Evolutionary conservation across 139 green algal genomes (phyloP).

Genomic region (Coelastrella sp.): DNA sequence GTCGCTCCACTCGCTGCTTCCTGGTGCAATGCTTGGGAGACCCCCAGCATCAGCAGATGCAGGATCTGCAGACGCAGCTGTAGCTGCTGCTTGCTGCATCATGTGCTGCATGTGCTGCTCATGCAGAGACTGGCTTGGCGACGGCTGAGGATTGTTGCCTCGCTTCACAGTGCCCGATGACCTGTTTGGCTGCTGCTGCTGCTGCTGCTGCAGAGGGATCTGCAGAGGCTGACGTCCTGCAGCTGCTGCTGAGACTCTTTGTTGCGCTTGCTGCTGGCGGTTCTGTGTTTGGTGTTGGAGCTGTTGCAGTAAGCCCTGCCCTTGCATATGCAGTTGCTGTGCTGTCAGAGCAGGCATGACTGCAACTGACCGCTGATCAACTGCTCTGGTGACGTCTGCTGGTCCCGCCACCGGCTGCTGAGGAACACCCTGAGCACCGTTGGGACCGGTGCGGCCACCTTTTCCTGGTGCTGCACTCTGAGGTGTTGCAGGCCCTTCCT

Average conservation of each 20-base stretch:
- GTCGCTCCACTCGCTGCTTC: neutral
- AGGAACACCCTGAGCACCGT: neutral
- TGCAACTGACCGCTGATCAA: constrained; percentile 1
- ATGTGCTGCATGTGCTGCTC: constrained; percentile 30
- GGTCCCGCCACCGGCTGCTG: neutral
- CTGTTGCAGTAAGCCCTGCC: neutral
- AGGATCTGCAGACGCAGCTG: neutral
- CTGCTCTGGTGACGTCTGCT: constrained; percentile 22
- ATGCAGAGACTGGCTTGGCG: constrained; percentile 2
- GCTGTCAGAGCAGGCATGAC: neutral
- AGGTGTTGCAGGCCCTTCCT: constrained; percentile 33
- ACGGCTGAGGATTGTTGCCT: neutral
- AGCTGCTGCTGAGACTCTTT: neutral
- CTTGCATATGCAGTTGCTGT: neutral
- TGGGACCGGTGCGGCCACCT: neutral
- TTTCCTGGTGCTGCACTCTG: constrained; percentile 10
- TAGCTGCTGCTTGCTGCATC: neutral
- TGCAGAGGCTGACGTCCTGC: neutral
- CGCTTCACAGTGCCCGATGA: neutral
- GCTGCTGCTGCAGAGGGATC: constrained; percentile 20
- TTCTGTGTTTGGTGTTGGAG: neutral
- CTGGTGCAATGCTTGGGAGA: neutral
- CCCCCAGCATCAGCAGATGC: neutral
- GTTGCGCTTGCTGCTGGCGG: neutral
- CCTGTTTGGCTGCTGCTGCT: constrained; percentile 41